Conservation (phyloP, 2,329 filamentous ascomycete species). For the Penicillium psychrosexuale region DNA sequence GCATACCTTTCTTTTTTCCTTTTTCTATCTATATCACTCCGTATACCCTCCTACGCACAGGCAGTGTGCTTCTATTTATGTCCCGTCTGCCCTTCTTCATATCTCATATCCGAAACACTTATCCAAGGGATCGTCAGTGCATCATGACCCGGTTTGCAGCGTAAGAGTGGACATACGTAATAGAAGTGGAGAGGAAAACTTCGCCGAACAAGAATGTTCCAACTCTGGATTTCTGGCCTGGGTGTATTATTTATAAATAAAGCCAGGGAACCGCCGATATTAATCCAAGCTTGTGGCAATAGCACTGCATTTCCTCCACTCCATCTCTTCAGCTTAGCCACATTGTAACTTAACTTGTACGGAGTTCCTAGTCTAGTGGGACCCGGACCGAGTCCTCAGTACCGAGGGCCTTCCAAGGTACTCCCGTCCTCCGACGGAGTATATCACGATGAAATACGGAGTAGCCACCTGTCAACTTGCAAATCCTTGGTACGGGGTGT, state of each 20-base stretch:
- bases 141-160: neutral
- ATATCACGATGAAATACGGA: neutral
- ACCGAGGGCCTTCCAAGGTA: neutral
- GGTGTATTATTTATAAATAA: neutral
- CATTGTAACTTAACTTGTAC: neutral
- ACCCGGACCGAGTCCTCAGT: neutral
- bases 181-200: neutral
- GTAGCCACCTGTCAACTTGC: neutral
- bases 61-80: neutral
- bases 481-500: neutral
- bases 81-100: neutral
- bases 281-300: neutral
- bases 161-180: conserved; percentile 4
- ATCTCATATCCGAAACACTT: neutral
- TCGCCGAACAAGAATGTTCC: neutral
- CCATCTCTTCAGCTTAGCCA: neutral
- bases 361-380: too few species aligned
- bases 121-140: neutral
- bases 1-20: neutral
- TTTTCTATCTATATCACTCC: neutral
- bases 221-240: too few species aligned
- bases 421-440: too few species aligned
- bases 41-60: neutral
- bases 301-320: neutral
- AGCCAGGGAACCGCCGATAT: neutral